phyloP scores from a whole-genome alignment of 768 basidiomycete genomes.

The Macrocybe gigantea region DNA sequence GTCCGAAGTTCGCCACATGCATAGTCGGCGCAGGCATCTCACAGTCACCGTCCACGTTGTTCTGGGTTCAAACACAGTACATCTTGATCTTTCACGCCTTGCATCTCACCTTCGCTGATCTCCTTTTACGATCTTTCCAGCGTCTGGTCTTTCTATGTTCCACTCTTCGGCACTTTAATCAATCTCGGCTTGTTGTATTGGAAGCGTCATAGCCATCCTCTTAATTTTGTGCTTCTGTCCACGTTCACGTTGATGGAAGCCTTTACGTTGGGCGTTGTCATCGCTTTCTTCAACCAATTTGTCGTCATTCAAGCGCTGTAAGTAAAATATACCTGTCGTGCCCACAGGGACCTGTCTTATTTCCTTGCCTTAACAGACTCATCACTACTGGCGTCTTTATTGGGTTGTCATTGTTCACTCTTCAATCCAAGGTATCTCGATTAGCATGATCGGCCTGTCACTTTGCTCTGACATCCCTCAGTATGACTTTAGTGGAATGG shows the following conservation, averaged over 20 bases:
- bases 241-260: slow-evolving; percentile 91
- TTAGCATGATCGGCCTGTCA: neutral
- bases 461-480: slow-evolving; percentile 18
- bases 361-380: slow-evolving; percentile 34
- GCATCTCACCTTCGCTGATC: neutral
- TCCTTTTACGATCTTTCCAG: slow-evolving; percentile 26
- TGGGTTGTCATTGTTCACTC: slow-evolving; percentile 89
- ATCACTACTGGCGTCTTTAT: slow-evolving; percentile 92
- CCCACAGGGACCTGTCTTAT: slow-evolving; percentile 4
- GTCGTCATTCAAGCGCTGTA: slow-evolving; percentile 86
- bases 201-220: slow-evolving; percentile 89
- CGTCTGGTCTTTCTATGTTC: slow-evolving; percentile 75
- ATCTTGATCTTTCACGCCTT: slow-evolving; percentile 15
- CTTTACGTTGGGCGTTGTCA: slow-evolving; percentile 80
- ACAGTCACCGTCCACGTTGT: slow-evolving; percentile 49
- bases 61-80: slow-evolving; percentile 71
- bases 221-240: slow-evolving; percentile 79
- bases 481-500: slow-evolving; percentile 95
- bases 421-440: slow-evolving; percentile 77
- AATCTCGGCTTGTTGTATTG: slow-evolving; percentile 81
- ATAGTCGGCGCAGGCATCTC: slow-evolving; percentile 71
- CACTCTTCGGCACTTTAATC: slow-evolving; percentile 72
- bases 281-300: slow-evolving; percentile 65
- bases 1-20: slow-evolving; percentile 59
- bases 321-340: slow-evolving; percentile 17